Evolutionary conservation across 78 protist species (phyloP).

Genomic region (Dictyostelium purpureum): DNA sequence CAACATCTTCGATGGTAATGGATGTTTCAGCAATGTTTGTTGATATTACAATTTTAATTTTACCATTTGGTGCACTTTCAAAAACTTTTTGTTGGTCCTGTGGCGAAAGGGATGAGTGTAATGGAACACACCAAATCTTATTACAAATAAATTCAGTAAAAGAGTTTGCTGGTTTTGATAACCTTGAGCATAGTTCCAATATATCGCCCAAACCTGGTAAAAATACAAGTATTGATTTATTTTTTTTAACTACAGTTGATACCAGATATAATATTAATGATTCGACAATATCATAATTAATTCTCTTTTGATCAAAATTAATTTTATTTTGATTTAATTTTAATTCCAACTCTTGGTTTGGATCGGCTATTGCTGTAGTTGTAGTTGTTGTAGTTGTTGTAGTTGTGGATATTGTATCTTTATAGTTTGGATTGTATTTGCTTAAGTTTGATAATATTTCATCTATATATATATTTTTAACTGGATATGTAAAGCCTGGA

Average conservation of each 20-base stretch:
- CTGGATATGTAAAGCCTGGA: conserved; percentile 88
- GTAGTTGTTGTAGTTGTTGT: conserved; percentile 46
- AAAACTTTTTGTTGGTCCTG: conserved; percentile 83
- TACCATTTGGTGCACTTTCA: conserved; percentile 65
- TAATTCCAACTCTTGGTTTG: not conserved
- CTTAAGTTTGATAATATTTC: not conserved
- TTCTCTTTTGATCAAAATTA: conserved; percentile 43
- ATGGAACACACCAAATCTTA: conserved; percentile 55
- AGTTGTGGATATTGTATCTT: not conserved
- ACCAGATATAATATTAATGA: conserved; percentile 28
- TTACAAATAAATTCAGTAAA: not conserved
- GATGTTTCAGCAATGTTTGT: conserved; percentile 97
- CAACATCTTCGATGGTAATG: conserved; percentile 93
- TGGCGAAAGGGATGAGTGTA: conserved; percentile 81
- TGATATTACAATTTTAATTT: conserved; percentile 87
- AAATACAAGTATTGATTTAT: conserved; percentile 87
- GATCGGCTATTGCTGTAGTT: not conserved
- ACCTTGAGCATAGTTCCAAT: conserved; percentile 11
- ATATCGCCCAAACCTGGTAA: conserved; percentile 94
- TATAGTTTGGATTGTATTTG: not conserved
- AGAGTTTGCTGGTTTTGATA: not conserved
- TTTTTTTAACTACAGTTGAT: conserved; percentile 14
- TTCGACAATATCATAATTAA: conserved; percentile 50
- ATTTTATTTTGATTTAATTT: conserved; percentile 3
- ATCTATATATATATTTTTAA: conserved; percentile 31